Conservation (phyloP, 2,329 filamentous ascomycete species). For the Triangularia setosa region DNA sequence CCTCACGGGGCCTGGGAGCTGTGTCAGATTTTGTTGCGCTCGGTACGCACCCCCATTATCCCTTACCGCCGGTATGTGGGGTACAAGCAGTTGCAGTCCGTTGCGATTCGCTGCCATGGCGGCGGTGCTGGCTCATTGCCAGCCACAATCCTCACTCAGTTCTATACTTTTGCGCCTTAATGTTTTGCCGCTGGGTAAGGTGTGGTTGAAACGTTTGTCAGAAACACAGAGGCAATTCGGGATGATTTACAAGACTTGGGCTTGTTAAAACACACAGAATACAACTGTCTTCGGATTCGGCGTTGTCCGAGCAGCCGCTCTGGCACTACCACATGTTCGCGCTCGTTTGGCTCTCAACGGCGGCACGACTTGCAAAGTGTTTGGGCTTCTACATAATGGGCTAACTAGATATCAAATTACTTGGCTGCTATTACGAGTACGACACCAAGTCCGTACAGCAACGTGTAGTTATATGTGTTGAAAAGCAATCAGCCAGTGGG, state of each 20-base stretch:
- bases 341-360: not conserved
- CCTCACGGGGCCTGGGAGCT: not conserved
- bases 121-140: not conserved
- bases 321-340: not conserved
- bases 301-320: constrained; percentile 4
- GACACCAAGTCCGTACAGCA: too few species aligned
- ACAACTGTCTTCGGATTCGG: constrained; percentile 4
- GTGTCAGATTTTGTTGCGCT: too few species aligned
- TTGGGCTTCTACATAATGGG: not conserved
- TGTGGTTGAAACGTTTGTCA: not conserved
- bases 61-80: not conserved
- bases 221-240: not conserved
- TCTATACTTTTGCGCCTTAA: not conserved
- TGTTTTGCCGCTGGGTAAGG: not conserved
- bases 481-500: too few species aligned
- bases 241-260: not conserved
- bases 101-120: not conserved
- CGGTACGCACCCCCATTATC: not conserved
- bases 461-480: too few species aligned
- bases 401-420: not conserved
- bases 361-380: not conserved
- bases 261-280: not conserved
- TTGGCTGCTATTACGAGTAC: not conserved
- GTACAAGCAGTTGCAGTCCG: not conserved
- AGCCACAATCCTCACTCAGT: not conserved